Base-by-base conservation (phyloP, 768 basidiomycete species). In the Suillus luteus region DNA sequence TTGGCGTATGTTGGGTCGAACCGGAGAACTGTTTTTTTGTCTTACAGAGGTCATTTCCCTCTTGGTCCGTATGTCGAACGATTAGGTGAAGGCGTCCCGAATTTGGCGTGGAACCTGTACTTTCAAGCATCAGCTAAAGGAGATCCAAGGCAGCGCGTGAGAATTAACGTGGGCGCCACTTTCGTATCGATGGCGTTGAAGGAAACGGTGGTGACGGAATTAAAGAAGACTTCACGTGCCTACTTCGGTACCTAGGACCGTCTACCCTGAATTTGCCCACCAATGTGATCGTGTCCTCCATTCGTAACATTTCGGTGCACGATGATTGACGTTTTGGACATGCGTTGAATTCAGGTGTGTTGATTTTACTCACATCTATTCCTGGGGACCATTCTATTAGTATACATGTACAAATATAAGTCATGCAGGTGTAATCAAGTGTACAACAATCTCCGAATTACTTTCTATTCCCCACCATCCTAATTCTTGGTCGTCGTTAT, bases 401-500 rank as follows among this genome's bases (percentile, higher is more conserved):
- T 7, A 40, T 24, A 22, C 43, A 64, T 24, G 59, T 41, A 31
- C 22, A 49, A 46, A 38, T 19, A 33, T 17, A 41, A 11, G 40
- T 63, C 22, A 52, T 62, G 54, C 51, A 37, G 17, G 48, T 48
- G 37, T 43, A 64, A 55, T 64, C 41, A 49, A 31, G 65, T 66
- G 67, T 41, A 78, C 67, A 27, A 70, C 65, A 33, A 84, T 68
- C 62, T 77, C 70, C 62, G 79, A 77, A 22, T 72, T 83, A 9
- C 83, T 81, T 63, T 92, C 89, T 43, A 93, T 70, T 7, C 92
- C 91, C 71, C 88, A 83, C 90, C 90, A 92, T 64, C 81, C 84
- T 48, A 93, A 72, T 60, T 86, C 82, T 61, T 82, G 83, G 14
- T 72, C 67, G 58, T 90, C 86, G 35, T 82, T 70, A 33, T 81